Percentiles rank a stretch among this genome's conserved stretches.
phyloP scores from a whole-genome alignment of 192 early-diverging fungal genomes.

The Globomyces pollinis-pini region DNA sequence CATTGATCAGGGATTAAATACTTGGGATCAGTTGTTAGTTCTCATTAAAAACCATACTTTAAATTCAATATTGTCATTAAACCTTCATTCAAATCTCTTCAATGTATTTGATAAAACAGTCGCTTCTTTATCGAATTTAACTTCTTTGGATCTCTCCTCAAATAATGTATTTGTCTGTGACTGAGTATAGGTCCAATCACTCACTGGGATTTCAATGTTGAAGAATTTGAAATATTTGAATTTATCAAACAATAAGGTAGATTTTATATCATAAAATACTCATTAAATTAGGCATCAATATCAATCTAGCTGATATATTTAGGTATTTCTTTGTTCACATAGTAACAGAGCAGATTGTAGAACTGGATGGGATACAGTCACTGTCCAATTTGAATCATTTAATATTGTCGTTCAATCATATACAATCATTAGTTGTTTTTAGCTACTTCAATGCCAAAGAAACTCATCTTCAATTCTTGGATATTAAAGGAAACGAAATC shows the following conservation, averaged over 20 bases:
- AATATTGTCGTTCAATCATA: conserved; percentile 39
- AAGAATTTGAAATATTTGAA: conserved; percentile 28
- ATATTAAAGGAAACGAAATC: conserved; percentile 38
- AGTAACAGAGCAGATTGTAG: conserved; percentile 22
- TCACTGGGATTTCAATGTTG: neutral
- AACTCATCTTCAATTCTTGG: conserved; percentile 22
- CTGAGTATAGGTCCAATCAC: neutral
- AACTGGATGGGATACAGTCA: conserved; percentile 17
- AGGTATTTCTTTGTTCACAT: too few species aligned
- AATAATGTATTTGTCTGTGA: neutral
- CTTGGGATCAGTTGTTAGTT: too few species aligned
- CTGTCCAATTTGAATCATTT: conserved; percentile 18
- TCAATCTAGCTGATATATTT: neutral
- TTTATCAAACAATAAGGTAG: conserved; percentile 34
- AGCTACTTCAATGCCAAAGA: conserved; percentile 17
- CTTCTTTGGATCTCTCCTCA: neutral
- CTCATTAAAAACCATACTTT: too few species aligned
- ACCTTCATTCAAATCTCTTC: conserved; percentile 6
- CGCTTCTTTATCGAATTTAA: neutral
- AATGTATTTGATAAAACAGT: neutral
- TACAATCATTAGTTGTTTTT: conserved; percentile 26
- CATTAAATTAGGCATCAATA: neutral
- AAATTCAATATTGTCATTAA: too few species aligned
- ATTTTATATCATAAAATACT: neutral
- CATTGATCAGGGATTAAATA: too few species aligned